phyloP scores from a whole-genome alignment of 148 eudicot genomes.

The Dysphania ambrosioides region DNA sequence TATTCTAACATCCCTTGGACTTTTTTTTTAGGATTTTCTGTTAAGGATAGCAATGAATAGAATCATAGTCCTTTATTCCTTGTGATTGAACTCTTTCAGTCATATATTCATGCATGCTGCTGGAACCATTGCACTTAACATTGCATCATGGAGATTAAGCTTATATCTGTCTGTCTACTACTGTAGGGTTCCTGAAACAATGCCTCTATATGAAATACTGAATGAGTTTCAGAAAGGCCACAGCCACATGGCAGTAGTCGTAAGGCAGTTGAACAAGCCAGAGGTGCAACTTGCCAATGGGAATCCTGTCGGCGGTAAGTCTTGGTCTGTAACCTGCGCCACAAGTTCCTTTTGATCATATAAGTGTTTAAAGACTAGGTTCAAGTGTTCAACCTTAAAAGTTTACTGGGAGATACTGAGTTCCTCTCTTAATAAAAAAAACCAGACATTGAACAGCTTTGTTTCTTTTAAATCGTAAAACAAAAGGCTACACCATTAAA shows the following conservation, averaged over 20 bases:
- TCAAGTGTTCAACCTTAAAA: background rate
- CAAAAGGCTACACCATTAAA: no score
- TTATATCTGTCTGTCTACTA: background rate
- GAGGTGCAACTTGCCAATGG: conserved; percentile 30
- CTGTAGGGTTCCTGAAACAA: conserved; percentile 67
- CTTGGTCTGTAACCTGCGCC: background rate
- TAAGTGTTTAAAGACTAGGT: background rate
- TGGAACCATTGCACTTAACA: background rate
- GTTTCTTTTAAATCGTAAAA: no score
- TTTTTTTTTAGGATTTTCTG: no score
- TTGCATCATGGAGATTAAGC: background rate
- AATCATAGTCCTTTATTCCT: no score
- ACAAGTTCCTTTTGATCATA: background rate
- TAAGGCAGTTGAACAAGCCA: conserved; percentile 46
- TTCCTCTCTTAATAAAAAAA: no score
- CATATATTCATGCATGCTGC: background rate
- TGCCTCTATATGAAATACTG: conserved; percentile 89
- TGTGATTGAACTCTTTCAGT: no score
- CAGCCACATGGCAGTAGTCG: conserved; percentile 95
- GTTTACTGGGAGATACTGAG: background rate
- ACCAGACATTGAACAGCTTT: no score
- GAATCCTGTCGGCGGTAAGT: conserved; percentile 41
- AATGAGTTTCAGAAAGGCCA: conserved; percentile 97
- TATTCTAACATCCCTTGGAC: background rate
- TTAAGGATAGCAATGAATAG: no score